Evolutionary conservation across 2,329 filamentous ascomycete species (phyloP), one percentile per base, ranked within the genome.

Genomic region (Xylaria polymorpha): DNA sequence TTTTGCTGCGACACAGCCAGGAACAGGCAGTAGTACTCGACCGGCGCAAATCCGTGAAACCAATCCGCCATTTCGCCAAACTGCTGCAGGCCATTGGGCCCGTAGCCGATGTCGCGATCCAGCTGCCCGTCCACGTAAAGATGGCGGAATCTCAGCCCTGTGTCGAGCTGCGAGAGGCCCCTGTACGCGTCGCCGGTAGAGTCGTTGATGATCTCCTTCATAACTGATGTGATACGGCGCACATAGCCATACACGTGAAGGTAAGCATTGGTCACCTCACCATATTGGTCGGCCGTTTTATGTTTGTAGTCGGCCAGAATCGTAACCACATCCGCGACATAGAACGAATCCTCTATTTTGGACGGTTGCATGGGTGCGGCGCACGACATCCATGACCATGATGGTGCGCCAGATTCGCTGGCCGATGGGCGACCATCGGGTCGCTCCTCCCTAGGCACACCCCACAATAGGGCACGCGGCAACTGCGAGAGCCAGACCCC

Each of bases 401-500:
- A 64, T 9, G 51, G 41, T n/a, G 51, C 41, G 25, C 51, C 51
- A 8, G 50, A 56, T 35, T 64, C 60, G 20, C 46, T 55, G 4
- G 60, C 9, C 37, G 46, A 6, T n/a, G 60, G 60, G 37, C 60
- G 60, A 20, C 3, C 46, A 37, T n/a, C 22, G n/a, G 60, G 60
- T 29, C 60, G 60, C 25, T 53, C 60, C 9, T 12, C 8, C 20
- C 25, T 55, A 22, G 32, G 60, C 18, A 62, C 60, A n/a, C 18
- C 18, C 62, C 62, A 64, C 2, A 64, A 20, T 3, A 64, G 53
- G n/a, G 43, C 62, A 18, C 53, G 53, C 32, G 62, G 53, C 20
- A 64, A 43, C 22, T 58, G 51, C 14, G 62, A 64, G 29, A 58
- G 32, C 62, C 62, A 64, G 32, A 64, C 20, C 8, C 62, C 62